These are phyloP conservation scores for Tillandsia fasciculata DNA, from an alignment of 176 grass and related monocot genomes.

Conservation along the genomic window DNA sequence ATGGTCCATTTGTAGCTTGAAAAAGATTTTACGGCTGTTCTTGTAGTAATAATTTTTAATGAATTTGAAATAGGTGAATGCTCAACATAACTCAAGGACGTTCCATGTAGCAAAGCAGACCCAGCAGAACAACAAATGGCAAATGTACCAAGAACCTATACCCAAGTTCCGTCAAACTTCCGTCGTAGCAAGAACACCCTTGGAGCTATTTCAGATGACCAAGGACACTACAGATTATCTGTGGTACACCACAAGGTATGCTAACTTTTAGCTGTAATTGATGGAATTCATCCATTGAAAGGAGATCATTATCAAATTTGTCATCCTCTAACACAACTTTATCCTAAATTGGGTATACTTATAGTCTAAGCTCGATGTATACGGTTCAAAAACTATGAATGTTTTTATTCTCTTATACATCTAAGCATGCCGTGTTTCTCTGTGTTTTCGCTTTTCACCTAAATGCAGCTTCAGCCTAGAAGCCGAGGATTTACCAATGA, in stretches of 20 bases:
- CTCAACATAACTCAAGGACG: conserved; percentile 84
- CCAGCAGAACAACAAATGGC: conserved; percentile 48
- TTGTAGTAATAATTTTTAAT: neutral
- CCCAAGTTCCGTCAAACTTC: conserved; percentile 25
- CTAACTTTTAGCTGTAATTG: neutral
- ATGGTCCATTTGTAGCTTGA: no score
- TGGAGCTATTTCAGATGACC: conserved; percentile 47
- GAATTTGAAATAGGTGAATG: conserved; percentile 43
- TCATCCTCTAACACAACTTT: no score
- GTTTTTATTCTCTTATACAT: neutral
- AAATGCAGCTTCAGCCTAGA: conserved; percentile 57
- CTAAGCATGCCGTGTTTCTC: neutral
- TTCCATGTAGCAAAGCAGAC: conserved; percentile 45
- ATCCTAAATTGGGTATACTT: no score
- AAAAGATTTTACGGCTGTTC: no score
- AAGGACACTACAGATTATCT: conserved; percentile 83
- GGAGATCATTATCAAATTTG: no score
- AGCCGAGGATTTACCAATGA: conserved; percentile 45
- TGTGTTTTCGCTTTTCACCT: neutral
- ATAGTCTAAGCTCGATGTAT: no score
- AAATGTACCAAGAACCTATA: conserved; percentile 52
- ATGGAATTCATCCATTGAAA: neutral
- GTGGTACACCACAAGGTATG: conserved; percentile 81
- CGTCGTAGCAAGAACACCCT: conserved; percentile 10
- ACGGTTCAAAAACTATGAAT: neutral